Evolutionary conservation across 768 basidiomycete species (phyloP).

Genomic region (Brasilioporus rufonigricans): DNA sequence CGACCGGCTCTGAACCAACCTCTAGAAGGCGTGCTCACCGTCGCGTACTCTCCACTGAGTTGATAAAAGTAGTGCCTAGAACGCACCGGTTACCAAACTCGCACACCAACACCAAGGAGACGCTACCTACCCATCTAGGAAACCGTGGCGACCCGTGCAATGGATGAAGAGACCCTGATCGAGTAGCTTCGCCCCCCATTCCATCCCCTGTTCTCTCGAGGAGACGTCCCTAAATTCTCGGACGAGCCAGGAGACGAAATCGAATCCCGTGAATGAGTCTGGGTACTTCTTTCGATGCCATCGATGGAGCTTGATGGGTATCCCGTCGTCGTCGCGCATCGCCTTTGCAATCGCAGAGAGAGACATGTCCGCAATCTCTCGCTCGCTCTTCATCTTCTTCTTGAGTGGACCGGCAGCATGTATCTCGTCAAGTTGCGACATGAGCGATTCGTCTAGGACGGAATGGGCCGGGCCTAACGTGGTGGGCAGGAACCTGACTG

Average conservation of each 20-base stretch:
- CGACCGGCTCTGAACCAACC: slow-evolving; percentile 63
- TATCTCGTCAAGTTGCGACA: slow-evolving; percentile 79
- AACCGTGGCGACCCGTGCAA: slow-evolving; percentile 72
- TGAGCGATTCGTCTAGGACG: slow-evolving; percentile 73
- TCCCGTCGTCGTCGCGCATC: slow-evolving; percentile 83
- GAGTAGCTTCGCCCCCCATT: slow-evolving; percentile 73
- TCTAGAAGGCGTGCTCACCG: slow-evolving; percentile 61
- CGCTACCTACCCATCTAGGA: slow-evolving; percentile 75
- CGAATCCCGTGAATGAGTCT: slow-evolving; percentile 85
- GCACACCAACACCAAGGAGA: not conserved
- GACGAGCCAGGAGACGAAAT: slow-evolving; percentile 90
- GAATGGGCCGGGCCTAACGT: slow-evolving; percentile 80
- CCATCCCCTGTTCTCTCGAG: slow-evolving; percentile 73
- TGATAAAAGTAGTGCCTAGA: slow-evolving; percentile 86
- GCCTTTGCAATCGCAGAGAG: slow-evolving; percentile 67
- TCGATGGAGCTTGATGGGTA: slow-evolving; percentile 78
- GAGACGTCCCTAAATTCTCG: slow-evolving; percentile 88
- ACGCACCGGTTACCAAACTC: slow-evolving; percentile 3
- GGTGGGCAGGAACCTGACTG: slow-evolving; percentile 79
- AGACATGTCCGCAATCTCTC: slow-evolving; percentile 66
- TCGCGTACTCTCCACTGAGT: slow-evolving; percentile 71
- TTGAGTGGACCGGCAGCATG: slow-evolving; percentile 69
- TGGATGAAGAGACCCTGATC: slow-evolving; percentile 88
- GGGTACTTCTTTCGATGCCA: slow-evolving; percentile 78
- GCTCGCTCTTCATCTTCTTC: slow-evolving; percentile 80